Percentiles rank a stretch among this genome's conserved stretches.
Evolutionary conservation across 2,329 filamentous ascomycete species (phyloP).

Genomic region (Epichloe baconii): DNA sequence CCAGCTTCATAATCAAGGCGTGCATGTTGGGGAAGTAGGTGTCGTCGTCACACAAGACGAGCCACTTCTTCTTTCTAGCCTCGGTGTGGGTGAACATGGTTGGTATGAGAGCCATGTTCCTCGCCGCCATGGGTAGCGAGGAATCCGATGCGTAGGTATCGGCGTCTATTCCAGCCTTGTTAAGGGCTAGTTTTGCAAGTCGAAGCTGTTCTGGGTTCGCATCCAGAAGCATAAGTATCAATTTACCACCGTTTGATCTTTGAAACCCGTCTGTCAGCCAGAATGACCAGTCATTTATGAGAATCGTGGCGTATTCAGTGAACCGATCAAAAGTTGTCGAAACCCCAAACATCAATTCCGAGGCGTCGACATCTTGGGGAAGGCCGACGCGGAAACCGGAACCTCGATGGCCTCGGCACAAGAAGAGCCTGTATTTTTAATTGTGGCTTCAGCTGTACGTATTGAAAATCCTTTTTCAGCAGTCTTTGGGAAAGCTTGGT

Average conservation of each 20-base stretch:
- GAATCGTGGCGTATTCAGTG: constrained; percentile 32
- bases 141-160: constrained; percentile 40
- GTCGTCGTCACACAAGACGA: constrained; percentile 49
- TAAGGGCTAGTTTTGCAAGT: constrained; percentile 30
- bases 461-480: constrained; percentile 28
- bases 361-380: constrained; percentile 36
- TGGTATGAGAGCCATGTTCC: constrained; percentile 41
- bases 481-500: constrained; percentile 30
- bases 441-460: constrained; percentile 29
- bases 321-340: constrained; percentile 43
- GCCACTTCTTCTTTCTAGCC: constrained; percentile 38
- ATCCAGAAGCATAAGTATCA: constrained; percentile 39
- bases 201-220: constrained; percentile 35
- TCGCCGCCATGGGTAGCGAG: constrained; percentile 36
- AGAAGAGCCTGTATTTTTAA: constrained; percentile 22
- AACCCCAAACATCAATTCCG: constrained; percentile 44
- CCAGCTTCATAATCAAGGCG: constrained; percentile 34
- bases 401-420: constrained; percentile 37
- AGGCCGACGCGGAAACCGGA: constrained; percentile 19
- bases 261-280: constrained; percentile 44
- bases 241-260: constrained; percentile 40
- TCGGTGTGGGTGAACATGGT: constrained; percentile 38
- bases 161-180: constrained; percentile 37
- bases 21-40: constrained; percentile 50
- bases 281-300: constrained; percentile 43